Evolutionary conservation across 1,284 basidiomycete species (phyloP).

Genomic region (Cryptococcus deneoformans): DNA sequence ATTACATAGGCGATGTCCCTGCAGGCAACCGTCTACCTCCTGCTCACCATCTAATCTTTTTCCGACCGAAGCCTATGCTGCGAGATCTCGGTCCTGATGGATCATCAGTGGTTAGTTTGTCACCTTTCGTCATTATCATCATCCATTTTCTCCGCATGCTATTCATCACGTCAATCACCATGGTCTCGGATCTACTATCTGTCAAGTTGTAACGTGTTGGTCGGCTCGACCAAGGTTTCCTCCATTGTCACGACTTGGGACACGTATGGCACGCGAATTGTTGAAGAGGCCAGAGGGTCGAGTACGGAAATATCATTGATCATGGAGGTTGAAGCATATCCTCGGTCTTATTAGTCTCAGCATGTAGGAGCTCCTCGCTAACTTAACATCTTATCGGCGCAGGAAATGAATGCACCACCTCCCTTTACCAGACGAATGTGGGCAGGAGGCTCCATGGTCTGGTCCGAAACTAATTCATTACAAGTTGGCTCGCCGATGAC

Average conservation of each 20-base stretch:
- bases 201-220: too few relatives aligned
- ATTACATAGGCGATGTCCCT: conserved; percentile 5
- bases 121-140: too few relatives aligned
- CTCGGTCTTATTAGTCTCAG: too few relatives aligned
- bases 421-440: conserved; percentile 80
- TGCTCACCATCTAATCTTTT: conserved; percentile 72
- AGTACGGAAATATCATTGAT: too few relatives aligned
- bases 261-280: too few relatives aligned
- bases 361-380: too few relatives aligned
- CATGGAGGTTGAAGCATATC: too few relatives aligned
- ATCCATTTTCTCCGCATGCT: too few relatives aligned
- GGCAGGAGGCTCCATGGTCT: conserved; percentile 70
- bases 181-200: too few relatives aligned
- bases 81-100: conserved; percentile 62
- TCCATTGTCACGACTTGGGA: conserved; percentile 4
- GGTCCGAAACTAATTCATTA: conserved; percentile 56
- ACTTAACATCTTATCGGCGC: not conserved
- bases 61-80: conserved; percentile 65
- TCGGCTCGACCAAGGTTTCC: too few relatives aligned
- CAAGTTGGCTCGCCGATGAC: conserved; percentile 58
- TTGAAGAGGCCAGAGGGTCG: too few relatives aligned
- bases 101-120: conserved; percentile 55
- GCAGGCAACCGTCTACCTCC: conserved; percentile 53
- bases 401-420: conserved; percentile 56
- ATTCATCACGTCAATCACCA: too few relatives aligned